A percentile compares a stretch with the other conserved stretches of the same genome.
Conservation (phyloP, 2,329 filamentous ascomycete genomes). For the Hymenoscyphus linearis region DNA sequence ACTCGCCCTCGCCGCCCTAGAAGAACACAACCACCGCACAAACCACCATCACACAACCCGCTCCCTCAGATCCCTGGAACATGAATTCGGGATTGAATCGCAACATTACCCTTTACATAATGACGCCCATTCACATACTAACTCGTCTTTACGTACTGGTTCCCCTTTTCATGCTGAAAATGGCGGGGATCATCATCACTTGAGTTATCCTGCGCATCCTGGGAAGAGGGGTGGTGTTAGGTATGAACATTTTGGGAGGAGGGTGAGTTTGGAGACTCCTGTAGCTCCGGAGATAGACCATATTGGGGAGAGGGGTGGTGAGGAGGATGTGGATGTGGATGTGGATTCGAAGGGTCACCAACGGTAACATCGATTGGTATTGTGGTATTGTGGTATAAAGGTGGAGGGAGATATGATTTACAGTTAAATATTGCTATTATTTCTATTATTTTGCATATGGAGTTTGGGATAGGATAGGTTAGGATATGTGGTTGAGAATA, state of each 20-base stretch:
- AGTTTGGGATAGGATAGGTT: no score
- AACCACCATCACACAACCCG: neutral
- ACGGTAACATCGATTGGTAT: no score
- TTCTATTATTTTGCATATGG: no score
- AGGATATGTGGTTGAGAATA: neutral
- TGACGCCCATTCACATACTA: no score
- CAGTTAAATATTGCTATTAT: no score
- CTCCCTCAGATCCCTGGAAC: neutral
- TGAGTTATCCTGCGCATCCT: neutral
- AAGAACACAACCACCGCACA: neutral
- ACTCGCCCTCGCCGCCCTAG: neutral
- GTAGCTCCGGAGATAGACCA: neutral
- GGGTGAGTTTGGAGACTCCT: neutral
- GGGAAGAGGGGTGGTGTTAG: neutral
- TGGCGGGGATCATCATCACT: neutral
- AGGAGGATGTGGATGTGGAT: neutral
- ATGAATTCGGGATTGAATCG: neutral
- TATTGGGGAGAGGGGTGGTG: neutral
- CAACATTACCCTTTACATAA: neutral
- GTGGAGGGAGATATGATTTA: neutral
- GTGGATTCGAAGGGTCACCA: no score
- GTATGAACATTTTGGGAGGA: neutral
- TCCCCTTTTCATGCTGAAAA: no score
- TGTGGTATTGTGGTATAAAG: neutral
- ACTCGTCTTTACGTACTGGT: no score